phyloP scores from a whole-genome alignment of 108 stramenopile species.

The Cyclotella distinguenda region DNA sequence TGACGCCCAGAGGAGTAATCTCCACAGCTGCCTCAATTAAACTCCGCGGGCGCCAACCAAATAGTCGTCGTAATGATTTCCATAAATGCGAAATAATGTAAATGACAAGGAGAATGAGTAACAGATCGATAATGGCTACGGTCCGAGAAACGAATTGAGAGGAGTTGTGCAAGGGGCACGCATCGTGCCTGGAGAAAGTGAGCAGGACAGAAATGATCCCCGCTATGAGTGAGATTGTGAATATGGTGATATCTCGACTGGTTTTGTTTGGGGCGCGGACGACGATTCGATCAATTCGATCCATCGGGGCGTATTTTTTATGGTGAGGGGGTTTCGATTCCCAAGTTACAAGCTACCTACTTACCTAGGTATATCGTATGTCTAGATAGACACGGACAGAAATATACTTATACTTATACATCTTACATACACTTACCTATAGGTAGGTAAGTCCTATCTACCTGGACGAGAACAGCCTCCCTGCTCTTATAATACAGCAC shows the following conservation, averaged over 20 bases:
- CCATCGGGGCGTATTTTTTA: too few relatives aligned
- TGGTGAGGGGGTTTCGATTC: too few relatives aligned
- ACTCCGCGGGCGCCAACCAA: background rate
- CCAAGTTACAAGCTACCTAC: too few relatives aligned
- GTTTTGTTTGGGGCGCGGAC: background rate
- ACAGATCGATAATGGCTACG: background rate
- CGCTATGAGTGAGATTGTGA: background rate
- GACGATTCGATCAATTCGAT: constrained; percentile 17
- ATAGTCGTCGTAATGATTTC: background rate
- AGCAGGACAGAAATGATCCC: background rate
- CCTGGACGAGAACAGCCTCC: too few relatives aligned
- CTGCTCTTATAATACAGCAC: constrained; percentile 2
- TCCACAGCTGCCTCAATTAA: constrained; percentile 30
- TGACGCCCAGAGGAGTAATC: constrained; percentile 24
- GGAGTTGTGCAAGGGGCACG: background rate
- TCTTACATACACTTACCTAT: too few relatives aligned
- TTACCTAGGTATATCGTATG: too few relatives aligned
- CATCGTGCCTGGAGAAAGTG: background rate
- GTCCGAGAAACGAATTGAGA: background rate
- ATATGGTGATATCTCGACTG: background rate
- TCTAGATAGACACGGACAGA: too few relatives aligned
- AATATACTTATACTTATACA: too few relatives aligned
- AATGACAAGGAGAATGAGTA: background rate
- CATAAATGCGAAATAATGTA: background rate
- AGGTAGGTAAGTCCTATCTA: too few relatives aligned